Evolutionary conservation across 139 green algal species (phyloP).

Genomic region (Yamagishiella unicocca): DNA sequence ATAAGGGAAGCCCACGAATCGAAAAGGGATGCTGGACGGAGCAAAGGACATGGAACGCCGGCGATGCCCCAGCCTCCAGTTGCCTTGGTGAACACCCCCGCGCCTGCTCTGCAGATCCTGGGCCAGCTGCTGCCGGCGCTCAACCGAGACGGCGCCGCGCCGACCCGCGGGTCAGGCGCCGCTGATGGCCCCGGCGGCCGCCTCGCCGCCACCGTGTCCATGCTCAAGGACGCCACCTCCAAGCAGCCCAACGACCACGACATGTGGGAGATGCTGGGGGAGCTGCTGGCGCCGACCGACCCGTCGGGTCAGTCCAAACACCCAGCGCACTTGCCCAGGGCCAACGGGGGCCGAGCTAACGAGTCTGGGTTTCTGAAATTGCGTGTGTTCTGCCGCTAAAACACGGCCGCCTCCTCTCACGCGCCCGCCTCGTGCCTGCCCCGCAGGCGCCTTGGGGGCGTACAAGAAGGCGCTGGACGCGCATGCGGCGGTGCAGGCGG

Average conservation of each 20-base stretch:
- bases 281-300: constrained; percentile 79
- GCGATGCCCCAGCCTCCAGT: too few species aligned
- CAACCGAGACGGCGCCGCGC: neutral
- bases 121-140: constrained; percentile 58
- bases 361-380: too few species aligned
- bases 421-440: neutral
- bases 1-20: too few species aligned
- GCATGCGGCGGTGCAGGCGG: constrained; percentile 39
- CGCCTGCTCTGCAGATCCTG: constrained; percentile 61
- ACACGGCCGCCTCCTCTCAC: too few species aligned
- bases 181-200: neutral
- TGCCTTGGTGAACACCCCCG: neutral
- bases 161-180: neutral
- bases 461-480: constrained; percentile 74
- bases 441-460: constrained; percentile 35
- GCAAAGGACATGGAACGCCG: too few species aligned
- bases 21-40: too few species aligned
- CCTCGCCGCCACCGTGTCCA: constrained; percentile 15
- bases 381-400: too few species aligned
- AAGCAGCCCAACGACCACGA: constrained; percentile 54
- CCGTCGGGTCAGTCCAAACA: constrained; percentile 64
- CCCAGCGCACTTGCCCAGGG: too few species aligned
- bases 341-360: too few species aligned
- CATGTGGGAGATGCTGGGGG: constrained; percentile 88
- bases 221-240: constrained; percentile 69